These are phyloP conservation scores for Picea sitchensis DNA, from an alignment of 75 land plant species.

Conservation along the genomic window DNA sequence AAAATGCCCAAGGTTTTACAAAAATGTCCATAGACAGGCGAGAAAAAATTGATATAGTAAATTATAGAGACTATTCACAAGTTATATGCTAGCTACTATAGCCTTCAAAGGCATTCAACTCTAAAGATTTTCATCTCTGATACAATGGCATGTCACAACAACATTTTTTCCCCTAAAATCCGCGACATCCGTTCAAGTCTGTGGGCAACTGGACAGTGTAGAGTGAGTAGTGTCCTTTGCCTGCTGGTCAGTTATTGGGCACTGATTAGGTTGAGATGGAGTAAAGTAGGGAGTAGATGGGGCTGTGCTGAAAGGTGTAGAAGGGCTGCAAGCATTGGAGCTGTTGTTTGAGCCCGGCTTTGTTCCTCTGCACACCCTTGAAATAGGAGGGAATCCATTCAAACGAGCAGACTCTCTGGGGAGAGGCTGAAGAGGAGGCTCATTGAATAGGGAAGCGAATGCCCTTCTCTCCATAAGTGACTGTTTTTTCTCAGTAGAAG, in stretches of 20 bases:
- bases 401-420: not conserved
- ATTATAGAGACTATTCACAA: too few relatives aligned
- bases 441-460: not conserved
- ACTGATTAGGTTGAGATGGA: not conserved
- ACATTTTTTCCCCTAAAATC: too few relatives aligned
- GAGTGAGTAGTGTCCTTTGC: not conserved
- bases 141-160: too few relatives aligned
- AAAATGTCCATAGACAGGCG: too few relatives aligned
- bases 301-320: conserved; percentile 7
- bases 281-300: conserved; percentile 1
- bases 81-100: too few relatives aligned
- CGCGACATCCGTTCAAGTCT: too few relatives aligned
- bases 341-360: not conserved
- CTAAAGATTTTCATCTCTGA: too few relatives aligned
- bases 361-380: not conserved
- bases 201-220: not conserved
- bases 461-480: conserved; percentile 7
- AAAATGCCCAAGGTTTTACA: too few relatives aligned
- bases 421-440: not conserved
- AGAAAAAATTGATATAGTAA: too few relatives aligned
- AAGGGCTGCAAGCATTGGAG: conserved; percentile 3
- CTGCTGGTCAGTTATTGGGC: not conserved
- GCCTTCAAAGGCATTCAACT: too few relatives aligned
- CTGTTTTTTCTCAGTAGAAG: not conserved
- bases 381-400: not conserved